These are phyloP conservation scores for Berberis vulgaris DNA, from an alignment of 164 flowering plant genomes.

Conservation along the genomic window DNA sequence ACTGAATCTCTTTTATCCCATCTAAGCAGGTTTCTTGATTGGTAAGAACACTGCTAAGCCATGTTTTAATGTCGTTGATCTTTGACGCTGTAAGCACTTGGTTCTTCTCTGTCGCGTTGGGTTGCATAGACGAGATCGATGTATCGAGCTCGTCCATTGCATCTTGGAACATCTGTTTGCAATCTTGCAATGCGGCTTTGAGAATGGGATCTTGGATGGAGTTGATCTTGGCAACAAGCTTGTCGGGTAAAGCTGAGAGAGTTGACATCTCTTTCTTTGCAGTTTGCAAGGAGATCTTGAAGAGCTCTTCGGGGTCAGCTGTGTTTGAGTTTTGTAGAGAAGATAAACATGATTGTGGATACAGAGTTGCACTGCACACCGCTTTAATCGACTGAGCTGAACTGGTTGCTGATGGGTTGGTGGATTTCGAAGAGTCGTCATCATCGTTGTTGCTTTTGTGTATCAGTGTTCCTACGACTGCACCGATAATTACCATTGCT, in stretches of 20 bases:
- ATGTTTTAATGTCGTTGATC: constrained; percentile 49
- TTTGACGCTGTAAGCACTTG: constrained; percentile 18
- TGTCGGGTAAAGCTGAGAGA: constrained; percentile 19
- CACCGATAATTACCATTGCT: constrained; percentile 30
- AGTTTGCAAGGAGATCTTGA: constrained; percentile 38
- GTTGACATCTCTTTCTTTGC: constrained; percentile 33
- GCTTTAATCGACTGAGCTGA: constrained; percentile 23
- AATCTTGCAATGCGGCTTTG: constrained; percentile 32
- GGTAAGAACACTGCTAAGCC: constrained; percentile 60
- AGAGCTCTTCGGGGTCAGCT: constrained; percentile 29
- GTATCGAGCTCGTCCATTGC: constrained; percentile 43
- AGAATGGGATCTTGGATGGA: constrained; percentile 13
- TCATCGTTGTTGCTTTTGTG: neutral
- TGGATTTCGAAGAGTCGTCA: constrained; percentile 2
- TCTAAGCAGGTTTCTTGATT: constrained; percentile 63
- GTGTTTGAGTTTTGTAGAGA: constrained; percentile 8
- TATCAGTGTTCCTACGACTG: constrained; percentile 25
- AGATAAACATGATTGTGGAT: constrained; percentile 40
- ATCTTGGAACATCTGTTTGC: constrained; percentile 36
- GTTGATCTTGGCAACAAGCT: constrained; percentile 8
- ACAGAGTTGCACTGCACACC: constrained; percentile 36
- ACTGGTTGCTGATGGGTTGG: neutral
- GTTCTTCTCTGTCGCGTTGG: constrained; percentile 14
- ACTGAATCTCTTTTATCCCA: constrained; percentile 40
- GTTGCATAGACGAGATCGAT: constrained; percentile 28